A percentile compares a stretch with the other conserved stretches of the same genome.
phyloP scores from a whole-genome alignment of 73 alveolate genomes.

The Paramecium sexaurelia region DNA sequence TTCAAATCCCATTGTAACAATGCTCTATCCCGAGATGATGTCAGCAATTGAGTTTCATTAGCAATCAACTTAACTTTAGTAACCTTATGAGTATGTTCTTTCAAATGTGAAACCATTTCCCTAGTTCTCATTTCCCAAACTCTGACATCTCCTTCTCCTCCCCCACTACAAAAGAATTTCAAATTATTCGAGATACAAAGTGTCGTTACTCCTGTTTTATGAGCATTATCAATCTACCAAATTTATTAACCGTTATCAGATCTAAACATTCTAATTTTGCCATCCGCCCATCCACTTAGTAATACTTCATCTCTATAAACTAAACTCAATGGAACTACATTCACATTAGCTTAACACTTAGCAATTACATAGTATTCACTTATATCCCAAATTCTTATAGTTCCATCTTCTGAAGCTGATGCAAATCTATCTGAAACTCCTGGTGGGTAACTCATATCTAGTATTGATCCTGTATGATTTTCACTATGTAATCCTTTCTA shows the following conservation, averaged over 20 bases:
- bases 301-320: conserved; percentile 92
- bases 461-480: conserved; percentile 92
- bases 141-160: conserved; percentile 94
- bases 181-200: conserved; percentile 82
- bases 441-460: conserved; percentile 81
- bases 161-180: conserved; percentile 93
- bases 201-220: conserved; percentile 94
- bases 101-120: conserved; percentile 94
- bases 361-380: conserved; percentile 92
- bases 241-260: conserved; percentile 85
- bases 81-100: conserved; percentile 94
- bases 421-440: conserved; percentile 95
- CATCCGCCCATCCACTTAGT: conserved; percentile 96
- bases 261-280: conserved; percentile 89
- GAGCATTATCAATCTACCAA: conserved; percentile 98
- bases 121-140: conserved; percentile 96
- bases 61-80: conserved; percentile 90
- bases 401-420: conserved; percentile 94
- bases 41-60: conserved; percentile 90
- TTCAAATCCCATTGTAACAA: conserved; percentile 90
- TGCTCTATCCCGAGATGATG: conserved; percentile 94
- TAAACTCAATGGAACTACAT: conserved; percentile 90
- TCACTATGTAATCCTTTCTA: conserved; percentile 89
- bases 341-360: conserved; percentile 79
- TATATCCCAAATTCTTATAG: conserved; percentile 95